Evolutionary conservation across 345 rosid genomes (phyloP), one percentile per base, ranked within the genome.

Genomic region (Cochlearia excelsa): DNA sequence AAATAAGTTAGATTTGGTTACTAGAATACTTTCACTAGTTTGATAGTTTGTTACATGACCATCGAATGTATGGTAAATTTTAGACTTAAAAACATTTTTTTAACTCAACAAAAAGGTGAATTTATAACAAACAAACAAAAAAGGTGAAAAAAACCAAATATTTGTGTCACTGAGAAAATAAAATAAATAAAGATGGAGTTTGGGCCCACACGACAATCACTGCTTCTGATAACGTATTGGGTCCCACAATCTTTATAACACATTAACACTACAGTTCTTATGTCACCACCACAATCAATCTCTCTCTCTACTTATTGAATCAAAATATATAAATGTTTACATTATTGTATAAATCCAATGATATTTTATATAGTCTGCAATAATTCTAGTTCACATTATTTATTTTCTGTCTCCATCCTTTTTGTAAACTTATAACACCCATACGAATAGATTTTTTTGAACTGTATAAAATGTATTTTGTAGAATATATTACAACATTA

Each of bases 281-380:
- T 69, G 67, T 69, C 73, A 69, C 73, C 57, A 54, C 61, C 67
- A 61, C 73, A 45, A 68, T 60, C 72, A 68, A 46, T 43, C 52
- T 51, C 39, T 66, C 39, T 51, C 39, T 53, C 61, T 52, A 37
- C 61, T 61, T 61, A 52, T 60, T 59, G 6, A 7, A 51, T 58
- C 43, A 16, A 16, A 16, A 16, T 51, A 0, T 45, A 29, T 59
- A 7, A 37, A 45, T 68, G 2, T 66, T 5, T 33, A 45, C 60
- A 1, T 66, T 7, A 26, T 2, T 67, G 58, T 44, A 28, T 58
- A n/a, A 30, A 68, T 58, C 52, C 49, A 52, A 23, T 23, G 5
- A 45, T 51, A 26, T 48, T 44, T 8, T 23, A 40, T 55, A 39
- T 31, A 28, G n/a, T 41, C 57, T 57, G 55, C 71, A 33, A 43